These are phyloP conservation scores for Blumeriella jaapii DNA, from an alignment of 2,329 filamentous ascomycete genomes.

Conservation along the genomic window DNA sequence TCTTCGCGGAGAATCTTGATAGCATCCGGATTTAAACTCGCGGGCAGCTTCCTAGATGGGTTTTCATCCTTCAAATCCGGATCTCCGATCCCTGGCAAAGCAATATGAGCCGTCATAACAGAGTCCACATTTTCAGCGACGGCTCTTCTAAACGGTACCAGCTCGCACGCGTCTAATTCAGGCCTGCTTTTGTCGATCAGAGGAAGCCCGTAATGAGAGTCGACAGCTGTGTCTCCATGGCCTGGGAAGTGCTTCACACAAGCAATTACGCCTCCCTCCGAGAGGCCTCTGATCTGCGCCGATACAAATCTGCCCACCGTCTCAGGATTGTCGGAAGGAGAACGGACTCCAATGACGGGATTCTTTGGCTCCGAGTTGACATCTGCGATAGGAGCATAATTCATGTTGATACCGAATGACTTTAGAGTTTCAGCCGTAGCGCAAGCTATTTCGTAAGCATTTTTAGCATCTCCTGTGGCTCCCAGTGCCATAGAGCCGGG, in stretches of 20 bases:
- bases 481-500: constrained; percentile 35
- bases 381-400: constrained; percentile 34
- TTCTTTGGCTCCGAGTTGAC: constrained; percentile 34
- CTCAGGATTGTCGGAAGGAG: constrained; percentile 32
- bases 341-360: constrained; percentile 33
- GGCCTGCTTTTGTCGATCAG: constrained; percentile 29
- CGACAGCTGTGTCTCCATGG: constrained; percentile 33
- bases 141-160: constrained; percentile 33
- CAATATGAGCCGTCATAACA: constrained; percentile 35
- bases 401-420: constrained; percentile 34
- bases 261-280: constrained; percentile 30
- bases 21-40: constrained; percentile 29
- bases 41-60: constrained; percentile 25
- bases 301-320: constrained; percentile 32
- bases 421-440: constrained; percentile 30
- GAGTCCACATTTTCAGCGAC: constrained; percentile 31
- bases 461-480: constrained; percentile 28
- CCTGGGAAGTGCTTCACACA: constrained; percentile 36
- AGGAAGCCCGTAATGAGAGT: constrained; percentile 33
- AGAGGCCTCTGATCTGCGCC: constrained; percentile 29
- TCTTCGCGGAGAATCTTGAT: constrained; percentile 31
- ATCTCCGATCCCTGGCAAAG: constrained; percentile 26
- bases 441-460: constrained; percentile 27
- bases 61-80: constrained; percentile 3
- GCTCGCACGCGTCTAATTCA: constrained; percentile 30